Percentiles rank a stretch among this genome's conserved stretches.
Conservation (phyloP, 805 yeast genomes). For the Lipomyces yamadae region DNA sequence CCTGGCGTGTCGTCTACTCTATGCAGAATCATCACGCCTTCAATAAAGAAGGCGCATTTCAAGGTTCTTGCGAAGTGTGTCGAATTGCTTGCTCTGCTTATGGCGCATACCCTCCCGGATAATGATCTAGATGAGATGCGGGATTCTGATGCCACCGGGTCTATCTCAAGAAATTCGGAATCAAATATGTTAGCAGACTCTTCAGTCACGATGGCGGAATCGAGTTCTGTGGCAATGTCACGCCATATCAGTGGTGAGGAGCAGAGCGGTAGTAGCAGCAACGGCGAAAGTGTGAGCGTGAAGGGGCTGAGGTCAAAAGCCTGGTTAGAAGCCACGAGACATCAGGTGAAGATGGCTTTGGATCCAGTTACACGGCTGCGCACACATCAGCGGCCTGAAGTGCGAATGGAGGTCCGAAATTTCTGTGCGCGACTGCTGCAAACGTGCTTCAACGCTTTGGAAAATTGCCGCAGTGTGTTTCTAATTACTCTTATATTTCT, state of each 20-base stretch:
- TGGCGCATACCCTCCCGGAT: slow-evolving; percentile 13
- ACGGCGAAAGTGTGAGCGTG: not conserved
- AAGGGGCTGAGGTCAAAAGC: slow-evolving; percentile 49
- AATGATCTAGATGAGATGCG: slow-evolving; percentile 7
- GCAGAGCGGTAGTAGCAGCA: slow-evolving; percentile 1
- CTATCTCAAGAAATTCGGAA: not conserved
- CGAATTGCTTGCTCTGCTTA: slow-evolving; percentile 28
- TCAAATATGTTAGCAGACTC: slow-evolving; percentile 10
- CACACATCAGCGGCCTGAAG: slow-evolving; percentile 46
- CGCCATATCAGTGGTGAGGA: slow-evolving; percentile 32
- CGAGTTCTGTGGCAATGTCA: slow-evolving; percentile 25
- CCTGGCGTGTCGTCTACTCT: slow-evolving; percentile 46
- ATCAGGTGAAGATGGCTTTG: slow-evolving; percentile 57
- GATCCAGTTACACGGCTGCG: slow-evolving; percentile 45
- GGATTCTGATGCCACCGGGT: not conserved
- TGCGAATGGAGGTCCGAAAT: slow-evolving; percentile 44
- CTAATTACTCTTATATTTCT: slow-evolving; percentile 47
- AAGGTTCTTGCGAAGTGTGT: slow-evolving; percentile 35
- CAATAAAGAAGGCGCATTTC: slow-evolving; percentile 38
- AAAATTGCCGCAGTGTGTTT: slow-evolving; percentile 47
- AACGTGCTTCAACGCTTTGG: slow-evolving; percentile 48
- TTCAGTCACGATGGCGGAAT: not conserved
- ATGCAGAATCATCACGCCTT: slow-evolving; percentile 39
- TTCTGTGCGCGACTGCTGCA: slow-evolving; percentile 46
- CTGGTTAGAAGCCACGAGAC: slow-evolving; percentile 62